Evolutionary conservation across 2,329 filamentous ascomycete species (phyloP).

Genomic region (Talaromyces sp.): DNA sequence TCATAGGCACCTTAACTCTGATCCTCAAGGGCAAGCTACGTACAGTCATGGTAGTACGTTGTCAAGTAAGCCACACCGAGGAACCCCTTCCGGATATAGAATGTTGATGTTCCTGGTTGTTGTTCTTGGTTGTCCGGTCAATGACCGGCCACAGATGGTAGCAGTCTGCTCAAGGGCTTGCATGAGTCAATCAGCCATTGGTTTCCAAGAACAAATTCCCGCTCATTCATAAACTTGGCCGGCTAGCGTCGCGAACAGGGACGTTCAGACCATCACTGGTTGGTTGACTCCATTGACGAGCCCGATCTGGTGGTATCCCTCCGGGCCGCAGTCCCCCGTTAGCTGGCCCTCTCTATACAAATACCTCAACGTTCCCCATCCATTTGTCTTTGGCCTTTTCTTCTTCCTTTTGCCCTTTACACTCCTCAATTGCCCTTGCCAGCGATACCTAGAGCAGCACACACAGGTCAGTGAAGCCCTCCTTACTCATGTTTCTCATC

Average conservation of each 20-base stretch:
- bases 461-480: not conserved
- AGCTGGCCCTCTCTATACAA: not conserved
- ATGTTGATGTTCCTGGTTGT: not conserved
- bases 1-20: not conserved
- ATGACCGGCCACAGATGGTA: not conserved
- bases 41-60: not conserved
- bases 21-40: not conserved
- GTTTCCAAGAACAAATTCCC: not conserved
- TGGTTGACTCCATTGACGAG: not conserved
- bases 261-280: not conserved
- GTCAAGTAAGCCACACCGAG: not conserved
- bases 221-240: not conserved
- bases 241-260: not conserved
- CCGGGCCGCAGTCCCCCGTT: not conserved
- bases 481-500: not conserved
- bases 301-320: not conserved
- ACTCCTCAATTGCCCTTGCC: not conserved
- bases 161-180: not conserved
- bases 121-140: not conserved
- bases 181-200: not conserved
- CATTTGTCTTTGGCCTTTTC: not conserved
- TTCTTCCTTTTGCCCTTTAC: not conserved
- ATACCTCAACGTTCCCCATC: not conserved
- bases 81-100: not conserved
- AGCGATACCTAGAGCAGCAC: not conserved